Percentiles rank a stretch among this genome's conserved stretches.
Conservation (phyloP, 768 basidiomycete species). For the Suillus spraguei region DNA sequence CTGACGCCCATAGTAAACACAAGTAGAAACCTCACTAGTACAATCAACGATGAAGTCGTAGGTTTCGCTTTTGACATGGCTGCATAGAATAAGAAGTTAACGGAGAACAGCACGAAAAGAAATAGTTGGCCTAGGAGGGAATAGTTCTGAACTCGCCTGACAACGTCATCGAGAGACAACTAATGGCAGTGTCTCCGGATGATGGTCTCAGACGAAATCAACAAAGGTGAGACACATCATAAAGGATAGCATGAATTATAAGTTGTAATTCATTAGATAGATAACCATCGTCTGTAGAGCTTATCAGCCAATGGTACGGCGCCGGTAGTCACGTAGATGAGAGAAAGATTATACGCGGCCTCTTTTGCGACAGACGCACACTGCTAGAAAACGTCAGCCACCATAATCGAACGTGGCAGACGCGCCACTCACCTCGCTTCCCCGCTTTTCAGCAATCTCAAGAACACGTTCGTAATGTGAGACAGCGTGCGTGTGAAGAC, state of each 20-base stretch:
- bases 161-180: background rate
- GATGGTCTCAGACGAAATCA: constrained; percentile 6
- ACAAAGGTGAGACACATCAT: constrained; percentile 6
- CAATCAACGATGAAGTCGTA: constrained; percentile 19
- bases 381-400: constrained; percentile 34
- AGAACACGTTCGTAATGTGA: constrained; percentile 84
- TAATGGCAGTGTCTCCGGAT: background rate
- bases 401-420: constrained; percentile 5
- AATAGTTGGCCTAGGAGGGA: background rate
- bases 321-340: constrained; percentile 81
- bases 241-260: background rate
- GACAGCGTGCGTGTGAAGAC: constrained; percentile 78
- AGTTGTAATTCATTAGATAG: constrained; percentile 45
- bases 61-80: constrained; percentile 16
- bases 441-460: constrained; percentile 52
- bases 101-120: background rate
- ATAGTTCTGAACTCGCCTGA: constrained; percentile 3
- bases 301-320: constrained; percentile 69
- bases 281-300: constrained; percentile 82
- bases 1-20: too few species aligned
- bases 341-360: constrained; percentile 85
- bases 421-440: constrained; percentile 31
- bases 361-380: constrained; percentile 63
- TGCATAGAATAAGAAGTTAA: constrained; percentile 1
- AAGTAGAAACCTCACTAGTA: constrained; percentile 12